These are phyloP conservation scores for Yamadazyma buinensis DNA, from an alignment of 1,139 yeast genomes.

Conservation along the genomic window DNA sequence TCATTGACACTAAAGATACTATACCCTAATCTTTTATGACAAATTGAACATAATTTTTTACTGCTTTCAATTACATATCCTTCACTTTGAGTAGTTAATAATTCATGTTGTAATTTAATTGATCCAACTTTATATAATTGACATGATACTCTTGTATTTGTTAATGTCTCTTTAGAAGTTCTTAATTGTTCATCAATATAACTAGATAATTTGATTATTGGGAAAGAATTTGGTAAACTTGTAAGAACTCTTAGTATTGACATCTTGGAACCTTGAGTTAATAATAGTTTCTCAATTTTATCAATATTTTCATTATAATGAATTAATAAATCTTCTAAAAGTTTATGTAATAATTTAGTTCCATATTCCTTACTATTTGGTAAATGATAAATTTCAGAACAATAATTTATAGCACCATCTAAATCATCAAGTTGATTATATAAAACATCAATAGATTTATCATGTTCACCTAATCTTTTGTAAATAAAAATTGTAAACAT, in stretches of 20 bases:
- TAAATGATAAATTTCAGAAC: slow-evolving; percentile 46
- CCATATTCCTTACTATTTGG: slow-evolving; percentile 40
- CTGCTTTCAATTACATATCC: slow-evolving; percentile 33
- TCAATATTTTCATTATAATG: slow-evolving; percentile 28
- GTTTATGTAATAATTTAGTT: slow-evolving; percentile 29
- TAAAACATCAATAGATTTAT: slow-evolving; percentile 60
- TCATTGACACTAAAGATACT: slow-evolving; percentile 56
- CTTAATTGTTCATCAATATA: slow-evolving; percentile 50
- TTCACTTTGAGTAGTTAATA: slow-evolving; percentile 35
- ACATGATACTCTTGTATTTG: slow-evolving; percentile 25
- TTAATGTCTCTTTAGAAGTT: slow-evolving; percentile 20
- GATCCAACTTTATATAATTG: slow-evolving; percentile 38
- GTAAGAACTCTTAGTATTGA: slow-evolving; percentile 48
- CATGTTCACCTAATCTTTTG: slow-evolving; percentile 58
- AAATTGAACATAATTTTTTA: slow-evolving; percentile 50
- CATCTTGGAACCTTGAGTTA: slow-evolving; percentile 51
- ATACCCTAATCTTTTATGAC: slow-evolving; percentile 59
- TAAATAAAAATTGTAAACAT: slow-evolving; percentile 57
- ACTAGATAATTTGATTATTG: slow-evolving; percentile 38
- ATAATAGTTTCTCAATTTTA: slow-evolving; percentile 42
- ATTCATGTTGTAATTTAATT: slow-evolving; percentile 29
- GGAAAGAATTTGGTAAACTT: slow-evolving; percentile 48
- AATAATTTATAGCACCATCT: slow-evolving; percentile 55
- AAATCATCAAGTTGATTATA: slow-evolving; percentile 58
- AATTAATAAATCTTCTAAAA: slow-evolving; percentile 36